These are phyloP conservation scores for Ramalina intermedia DNA, from an alignment of 495 filamentous ascomycete genomes.

Conservation along the genomic window DNA sequence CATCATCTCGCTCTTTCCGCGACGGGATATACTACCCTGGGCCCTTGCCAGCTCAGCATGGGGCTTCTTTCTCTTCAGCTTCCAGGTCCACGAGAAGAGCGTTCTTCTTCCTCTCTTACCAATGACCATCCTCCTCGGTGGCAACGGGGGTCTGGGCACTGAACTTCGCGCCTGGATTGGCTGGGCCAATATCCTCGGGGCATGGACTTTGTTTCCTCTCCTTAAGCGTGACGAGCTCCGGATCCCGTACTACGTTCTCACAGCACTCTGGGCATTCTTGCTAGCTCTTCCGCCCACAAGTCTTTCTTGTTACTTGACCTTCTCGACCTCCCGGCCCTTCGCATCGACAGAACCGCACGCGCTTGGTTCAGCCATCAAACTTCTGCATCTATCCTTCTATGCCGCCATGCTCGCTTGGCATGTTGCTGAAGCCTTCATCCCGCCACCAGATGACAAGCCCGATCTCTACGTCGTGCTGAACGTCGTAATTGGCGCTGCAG, in stretches of 20 bases:
- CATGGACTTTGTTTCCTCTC: slow-evolving; percentile 89
- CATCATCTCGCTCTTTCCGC: slow-evolving; percentile 65
- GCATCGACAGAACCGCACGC: slow-evolving; percentile 27
- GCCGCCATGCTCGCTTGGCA: slow-evolving; percentile 66
- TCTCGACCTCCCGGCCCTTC: slow-evolving; percentile 2
- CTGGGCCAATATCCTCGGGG: slow-evolving; percentile 79
- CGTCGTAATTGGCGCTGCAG: slow-evolving; percentile 67
- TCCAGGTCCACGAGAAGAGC: slow-evolving; percentile 97
- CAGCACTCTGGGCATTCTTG: slow-evolving; percentile 78
- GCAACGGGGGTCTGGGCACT: slow-evolving; percentile 58
- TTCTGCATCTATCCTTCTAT: slow-evolving; percentile 66
- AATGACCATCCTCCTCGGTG: slow-evolving; percentile 73
- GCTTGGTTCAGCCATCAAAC: slow-evolving; percentile 35
- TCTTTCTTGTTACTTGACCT: slow-evolving; percentile 41
- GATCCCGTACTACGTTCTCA: slow-evolving; percentile 72
- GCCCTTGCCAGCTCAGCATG: slow-evolving; percentile 72
- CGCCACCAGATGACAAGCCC: slow-evolving; percentile 59
- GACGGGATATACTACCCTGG: slow-evolving; percentile 59
- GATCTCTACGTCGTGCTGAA: slow-evolving; percentile 91
- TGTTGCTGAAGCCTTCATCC: slow-evolving; percentile 49
- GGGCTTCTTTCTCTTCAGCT: slow-evolving; percentile 95
- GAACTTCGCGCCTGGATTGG: slow-evolving; percentile 76
- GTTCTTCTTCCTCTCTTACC: slow-evolving; percentile 82
- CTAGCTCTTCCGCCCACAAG: slow-evolving; percentile 72
- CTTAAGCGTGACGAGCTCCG: slow-evolving; percentile 70